Percentiles rank a stretch among this genome's conserved stretches.
These are phyloP conservation scores for Blumeriella jaapii DNA, from an alignment of 2,329 filamentous ascomycete species.

Conservation along the genomic window DNA sequence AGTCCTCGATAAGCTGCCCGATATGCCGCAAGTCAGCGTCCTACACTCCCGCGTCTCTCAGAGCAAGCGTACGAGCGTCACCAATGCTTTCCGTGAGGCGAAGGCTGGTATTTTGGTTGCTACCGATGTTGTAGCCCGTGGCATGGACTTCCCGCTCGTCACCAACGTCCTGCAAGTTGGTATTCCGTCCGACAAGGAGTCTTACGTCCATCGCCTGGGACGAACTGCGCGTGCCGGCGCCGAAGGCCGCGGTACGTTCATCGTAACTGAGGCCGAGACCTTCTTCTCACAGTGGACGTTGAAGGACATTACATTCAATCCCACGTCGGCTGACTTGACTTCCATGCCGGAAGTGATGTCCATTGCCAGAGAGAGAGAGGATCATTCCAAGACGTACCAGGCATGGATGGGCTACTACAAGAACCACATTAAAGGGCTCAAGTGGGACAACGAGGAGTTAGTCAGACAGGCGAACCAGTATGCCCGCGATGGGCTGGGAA, in stretches of 20 bases:
- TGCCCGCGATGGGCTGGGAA: conserved; percentile 36
- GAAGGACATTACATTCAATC: conserved; percentile 41
- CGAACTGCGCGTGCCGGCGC: conserved; percentile 68
- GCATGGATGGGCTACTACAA: conserved; percentile 46
- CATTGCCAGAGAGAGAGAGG: conserved; percentile 33
- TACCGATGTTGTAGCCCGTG: conserved; percentile 69
- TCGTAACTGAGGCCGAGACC: conserved; percentile 45
- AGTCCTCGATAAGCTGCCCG: conserved; percentile 34
- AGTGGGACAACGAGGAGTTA: conserved; percentile 28
- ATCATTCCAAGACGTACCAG: conserved; percentile 40
- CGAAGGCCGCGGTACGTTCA: conserved; percentile 58
- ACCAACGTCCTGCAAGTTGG: conserved; percentile 71
- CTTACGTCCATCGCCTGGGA: conserved; percentile 67
- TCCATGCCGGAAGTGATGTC: conserved; percentile 29
- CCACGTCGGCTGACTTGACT: conserved; percentile 36
- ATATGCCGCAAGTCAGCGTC: conserved; percentile 22
- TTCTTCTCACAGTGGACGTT: conserved; percentile 40
- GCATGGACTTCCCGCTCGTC: conserved; percentile 74
- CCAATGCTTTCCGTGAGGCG: conserved; percentile 60
- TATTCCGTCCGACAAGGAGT: conserved; percentile 50
- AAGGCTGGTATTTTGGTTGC: conserved; percentile 57
- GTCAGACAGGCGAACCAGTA: conserved; percentile 41
- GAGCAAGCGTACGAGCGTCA: conserved; percentile 51
- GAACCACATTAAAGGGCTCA: conserved; percentile 33
- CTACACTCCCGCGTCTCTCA: conserved; percentile 79